These are phyloP conservation scores for Nakazawaea peltata DNA, from an alignment of 805 yeast species.

Conservation along the genomic window DNA sequence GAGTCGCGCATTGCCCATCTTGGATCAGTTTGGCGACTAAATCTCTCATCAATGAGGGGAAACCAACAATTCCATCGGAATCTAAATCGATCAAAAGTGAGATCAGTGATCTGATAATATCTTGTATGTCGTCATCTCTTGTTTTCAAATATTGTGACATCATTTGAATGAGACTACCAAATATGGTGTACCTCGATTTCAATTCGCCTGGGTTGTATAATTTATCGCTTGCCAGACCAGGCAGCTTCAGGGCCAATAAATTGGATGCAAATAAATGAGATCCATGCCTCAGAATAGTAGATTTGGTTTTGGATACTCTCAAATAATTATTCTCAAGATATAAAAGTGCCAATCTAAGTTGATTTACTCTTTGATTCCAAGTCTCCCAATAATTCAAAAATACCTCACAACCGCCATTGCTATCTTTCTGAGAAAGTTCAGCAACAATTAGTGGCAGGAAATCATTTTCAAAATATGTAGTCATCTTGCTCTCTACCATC, in stretches of 20 bases:
- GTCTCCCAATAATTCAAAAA: background rate
- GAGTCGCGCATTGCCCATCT: no score
- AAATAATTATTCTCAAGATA: slow-evolving; percentile 6
- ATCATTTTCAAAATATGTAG: background rate
- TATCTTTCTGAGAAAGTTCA: background rate
- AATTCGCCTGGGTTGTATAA: slow-evolving; percentile 6
- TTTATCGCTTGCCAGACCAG: background rate
- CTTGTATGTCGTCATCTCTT: background rate
- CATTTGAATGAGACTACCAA: background rate
- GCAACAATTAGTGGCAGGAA: background rate
- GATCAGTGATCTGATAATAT: no score
- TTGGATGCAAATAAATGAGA: background rate
- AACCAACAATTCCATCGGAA: slow-evolving; percentile 15
- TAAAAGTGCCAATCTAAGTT: slow-evolving; percentile 2
- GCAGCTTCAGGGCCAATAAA: background rate
- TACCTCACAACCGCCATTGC: no score
- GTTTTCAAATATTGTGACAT: background rate
- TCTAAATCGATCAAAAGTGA: no score
- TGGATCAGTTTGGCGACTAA: no score
- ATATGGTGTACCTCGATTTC: slow-evolving; percentile 4
- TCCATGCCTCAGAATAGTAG: slow-evolving; percentile 1
- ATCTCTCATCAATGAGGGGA: slow-evolving; percentile 10
- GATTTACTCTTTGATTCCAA: slow-evolving; percentile 1
- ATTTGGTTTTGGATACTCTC: slow-evolving; percentile 3
- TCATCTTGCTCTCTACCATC: background rate